Conservation (phyloP, 176 grass and related monocot genomes). For the Triticum dicoccoides region DNA sequence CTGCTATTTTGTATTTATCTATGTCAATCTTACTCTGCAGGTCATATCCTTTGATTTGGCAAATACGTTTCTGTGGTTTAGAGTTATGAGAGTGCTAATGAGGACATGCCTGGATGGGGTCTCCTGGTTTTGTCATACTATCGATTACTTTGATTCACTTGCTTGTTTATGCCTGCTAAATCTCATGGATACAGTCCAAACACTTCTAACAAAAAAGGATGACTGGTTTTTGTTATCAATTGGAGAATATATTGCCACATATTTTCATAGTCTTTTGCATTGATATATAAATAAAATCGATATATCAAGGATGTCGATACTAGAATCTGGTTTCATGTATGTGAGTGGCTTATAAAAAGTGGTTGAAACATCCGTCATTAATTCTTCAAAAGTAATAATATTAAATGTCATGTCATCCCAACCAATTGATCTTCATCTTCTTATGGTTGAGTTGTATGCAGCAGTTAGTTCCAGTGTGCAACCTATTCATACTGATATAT, state of each 20-base stretch:
- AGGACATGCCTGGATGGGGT: background rate
- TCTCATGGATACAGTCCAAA: background rate
- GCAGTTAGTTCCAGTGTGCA: background rate
- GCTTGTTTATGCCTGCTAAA: background rate
- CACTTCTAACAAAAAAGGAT: background rate
- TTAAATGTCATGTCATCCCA: background rate
- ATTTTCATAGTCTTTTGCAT: background rate
- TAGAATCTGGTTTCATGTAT: background rate
- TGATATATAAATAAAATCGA: background rate
- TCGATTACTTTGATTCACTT: background rate
- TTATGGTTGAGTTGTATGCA: background rate
- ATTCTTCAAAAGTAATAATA: background rate
- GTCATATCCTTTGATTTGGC: slow-evolving; percentile 19
- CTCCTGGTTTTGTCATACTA: background rate
- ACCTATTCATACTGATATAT: background rate
- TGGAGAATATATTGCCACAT: background rate
- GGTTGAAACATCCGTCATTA: background rate
- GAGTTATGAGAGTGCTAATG: background rate
- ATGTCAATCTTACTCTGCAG: slow-evolving; percentile 5
- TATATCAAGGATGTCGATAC: background rate
- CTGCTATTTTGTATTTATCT: background rate
- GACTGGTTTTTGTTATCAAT: background rate
- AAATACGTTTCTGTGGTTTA: background rate
- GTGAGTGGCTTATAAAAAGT: background rate
- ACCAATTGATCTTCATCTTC: background rate